Evolutionary conservation across 768 basidiomycete genomes (phyloP), one percentile per base, ranked within the genome.

Genomic region (Rhizopogon vesiculosus): DNA sequence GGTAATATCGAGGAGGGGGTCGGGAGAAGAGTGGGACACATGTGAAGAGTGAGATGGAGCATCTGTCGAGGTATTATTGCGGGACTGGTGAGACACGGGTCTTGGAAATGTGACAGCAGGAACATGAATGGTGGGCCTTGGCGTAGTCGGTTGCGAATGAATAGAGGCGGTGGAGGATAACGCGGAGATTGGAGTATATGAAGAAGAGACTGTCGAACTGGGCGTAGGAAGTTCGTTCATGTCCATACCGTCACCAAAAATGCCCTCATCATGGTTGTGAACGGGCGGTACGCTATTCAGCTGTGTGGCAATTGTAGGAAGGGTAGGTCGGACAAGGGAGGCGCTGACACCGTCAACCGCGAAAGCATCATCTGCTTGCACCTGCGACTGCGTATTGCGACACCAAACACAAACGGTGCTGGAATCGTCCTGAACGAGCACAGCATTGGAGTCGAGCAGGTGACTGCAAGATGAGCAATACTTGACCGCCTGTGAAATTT

Each of bases 1-100:
- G 49, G 90, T 91, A 57, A 93, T 87, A 68, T 93, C 91, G 56
- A 77, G 69, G 38, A 85, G 71, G 6, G 91, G 91, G 56, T 81
- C 78, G 3, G 75, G 77, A 4, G 61, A 57, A 7, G 66, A 4
- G 75, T 76, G 3, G 61, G 56, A 5, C 64, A 55, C 0, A 63
- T 52, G 48, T 61, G 18, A 18, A 57, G 15, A 4, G 7, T 19
- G 2, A 52, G 40, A 57, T 45, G 48, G 19, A 59, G 56, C 19
- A 39, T 55, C 29, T 19, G 29, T 43, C 7, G 53, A 55, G 22
- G 15, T 2, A 6, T 43, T 15, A 33, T 38, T 49, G 43, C 51
- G 40, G 39, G 35, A 40, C 39, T 56, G 35, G 31, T 19, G 28
- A 7, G 29, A 29, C 18, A 49, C 5, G 53, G 53, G 40, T 43